Evolutionary conservation across 257 asterid species (phyloP).

Genomic region (Nicotiana noctiflora): DNA sequence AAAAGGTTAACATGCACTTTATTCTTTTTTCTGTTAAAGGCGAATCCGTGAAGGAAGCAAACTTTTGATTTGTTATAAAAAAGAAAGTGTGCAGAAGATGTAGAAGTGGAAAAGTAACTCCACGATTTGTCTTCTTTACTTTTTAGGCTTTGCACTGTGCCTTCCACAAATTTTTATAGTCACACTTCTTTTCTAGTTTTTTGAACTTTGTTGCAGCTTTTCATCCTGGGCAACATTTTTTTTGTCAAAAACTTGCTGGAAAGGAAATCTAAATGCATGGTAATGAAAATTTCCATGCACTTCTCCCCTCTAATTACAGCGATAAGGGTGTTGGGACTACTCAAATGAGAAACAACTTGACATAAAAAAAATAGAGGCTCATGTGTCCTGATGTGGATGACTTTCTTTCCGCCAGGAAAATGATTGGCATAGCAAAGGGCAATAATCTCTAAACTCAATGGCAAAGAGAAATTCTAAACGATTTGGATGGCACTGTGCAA

Average conservation of each 20-base stretch:
- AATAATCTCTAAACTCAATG: too few relatives aligned
- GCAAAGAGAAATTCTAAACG: too few relatives aligned
- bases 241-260: not conserved
- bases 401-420: too few relatives aligned
- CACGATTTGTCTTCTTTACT: not conserved
- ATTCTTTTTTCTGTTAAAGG: not conserved
- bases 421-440: not conserved
- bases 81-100: not conserved
- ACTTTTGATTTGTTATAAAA: not conserved
- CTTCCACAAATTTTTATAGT: not conserved
- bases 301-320: not conserved
- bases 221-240: not conserved
- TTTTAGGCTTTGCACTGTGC: not conserved
- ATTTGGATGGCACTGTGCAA: not conserved
- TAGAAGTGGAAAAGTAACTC: not conserved
- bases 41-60: not conserved
- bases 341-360: not conserved
- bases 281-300: not conserved
- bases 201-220: not conserved
- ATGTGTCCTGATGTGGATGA: too few relatives aligned
- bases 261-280: not conserved
- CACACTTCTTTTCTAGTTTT: not conserved
- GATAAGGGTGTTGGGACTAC: not conserved
- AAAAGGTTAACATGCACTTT: not conserved
- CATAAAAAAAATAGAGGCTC: not conserved